Conservation (phyloP, 2,329 filamentous ascomycete genomes). For the Hypoxylon sp. region DNA sequence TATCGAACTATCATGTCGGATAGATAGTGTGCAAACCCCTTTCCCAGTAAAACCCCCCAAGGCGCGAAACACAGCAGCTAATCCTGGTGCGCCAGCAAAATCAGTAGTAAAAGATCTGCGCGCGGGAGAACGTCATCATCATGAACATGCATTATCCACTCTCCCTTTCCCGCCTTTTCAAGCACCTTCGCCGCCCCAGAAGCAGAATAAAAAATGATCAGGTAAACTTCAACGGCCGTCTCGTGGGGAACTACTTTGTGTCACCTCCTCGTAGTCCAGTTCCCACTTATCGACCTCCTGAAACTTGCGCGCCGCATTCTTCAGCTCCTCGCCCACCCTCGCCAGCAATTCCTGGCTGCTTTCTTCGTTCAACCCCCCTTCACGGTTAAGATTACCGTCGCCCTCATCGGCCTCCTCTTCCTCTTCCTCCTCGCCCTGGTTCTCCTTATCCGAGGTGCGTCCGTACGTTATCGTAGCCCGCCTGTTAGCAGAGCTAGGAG, state of each 20-base stretch:
- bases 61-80: constrained; percentile 6
- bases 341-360: constrained; percentile 54
- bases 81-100: background rate
- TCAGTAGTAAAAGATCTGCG: background rate
- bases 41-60: constrained; percentile 10
- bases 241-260: constrained; percentile 65
- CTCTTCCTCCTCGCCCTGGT: constrained; percentile 58
- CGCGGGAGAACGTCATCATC: constrained; percentile 5
- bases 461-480: constrained; percentile 62
- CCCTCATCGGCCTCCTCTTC: constrained; percentile 26
- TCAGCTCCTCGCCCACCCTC: constrained; percentile 65
- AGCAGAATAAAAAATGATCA: background rate
- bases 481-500: constrained; percentile 22
- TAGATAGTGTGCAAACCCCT: constrained; percentile 15
- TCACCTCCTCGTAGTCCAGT: constrained; percentile 74
- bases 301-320: constrained; percentile 71
- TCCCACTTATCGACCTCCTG: constrained; percentile 77
- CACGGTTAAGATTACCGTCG: constrained; percentile 53
- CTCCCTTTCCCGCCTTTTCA: constrained; percentile 1
- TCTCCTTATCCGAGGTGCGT: constrained; percentile 69
- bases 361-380: constrained; percentile 48
- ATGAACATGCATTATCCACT: constrained; percentile 17
- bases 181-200: background rate
- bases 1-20: constrained; percentile 11
- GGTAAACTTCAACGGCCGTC: constrained; percentile 61